Evolutionary conservation across 805 yeast genomes (phyloP), one percentile per base, ranked within the genome.

Genomic region (Cyberlindnera mississippiensis): DNA sequence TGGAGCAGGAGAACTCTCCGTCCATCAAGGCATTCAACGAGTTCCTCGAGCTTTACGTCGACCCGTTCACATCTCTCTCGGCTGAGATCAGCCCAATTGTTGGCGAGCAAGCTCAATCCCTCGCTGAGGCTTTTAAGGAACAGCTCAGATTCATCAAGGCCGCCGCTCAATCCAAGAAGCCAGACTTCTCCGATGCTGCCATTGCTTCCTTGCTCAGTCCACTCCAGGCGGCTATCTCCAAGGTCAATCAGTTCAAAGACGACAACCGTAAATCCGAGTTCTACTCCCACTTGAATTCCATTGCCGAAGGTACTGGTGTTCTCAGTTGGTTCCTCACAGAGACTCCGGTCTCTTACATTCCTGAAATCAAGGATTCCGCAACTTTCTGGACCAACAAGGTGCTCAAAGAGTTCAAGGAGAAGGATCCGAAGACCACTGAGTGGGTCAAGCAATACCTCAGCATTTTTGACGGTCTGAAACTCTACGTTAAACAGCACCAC

Each of bases 341-440:
- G 4, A 79, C 87, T 4, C 96, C 97, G 1, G 77, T 84, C 13
- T 77, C 87, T 0, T 76, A 72, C 50, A 75, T 93, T 42, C 77
- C 84, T 4, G 96, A 90, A 50, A 85, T 81, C 66, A 85, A 83
- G 59, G 99, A 93, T 58, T 79, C 95, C 16, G 85, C 96, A 28
- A 91, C 84, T 61, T 93, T 93, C 66, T 93, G 97, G 89, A 76
- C 95, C 10, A 90, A 93, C 66, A 78, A 96, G 54, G 82, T 91
- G 33, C 66, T 90, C 61, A 90, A 90, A 64, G 96, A 88, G 47
- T 80, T 67, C 67, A 88, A 76, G 63, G 95, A 82, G 15, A 66
- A 75, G 37, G 89, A 85, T 52, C 70, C 76, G 30, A 68, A 67
- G 41, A 86, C 86, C 37, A 81, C 75, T 19, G 84, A 82, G 43